phyloP scores from a whole-genome alignment of 306 rosid genomes.

The Castanea sativa region DNA sequence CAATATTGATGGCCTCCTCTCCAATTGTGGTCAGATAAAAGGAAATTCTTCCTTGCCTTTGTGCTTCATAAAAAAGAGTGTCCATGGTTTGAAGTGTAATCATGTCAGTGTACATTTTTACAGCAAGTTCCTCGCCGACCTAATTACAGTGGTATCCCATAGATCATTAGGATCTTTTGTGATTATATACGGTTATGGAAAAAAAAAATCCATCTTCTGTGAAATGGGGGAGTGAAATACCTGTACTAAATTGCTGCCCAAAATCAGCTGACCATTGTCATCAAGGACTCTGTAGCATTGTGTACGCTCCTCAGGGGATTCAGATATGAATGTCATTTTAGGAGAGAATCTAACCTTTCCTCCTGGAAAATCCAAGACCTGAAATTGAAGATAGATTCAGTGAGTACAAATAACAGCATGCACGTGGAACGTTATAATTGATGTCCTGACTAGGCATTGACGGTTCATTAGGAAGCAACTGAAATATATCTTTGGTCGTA shows the following conservation, averaged over 20 bases:
- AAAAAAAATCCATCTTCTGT: background rate
- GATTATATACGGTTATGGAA: background rate
- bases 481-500: background rate
- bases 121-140: slow-evolving; percentile 60
- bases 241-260: slow-evolving; percentile 41
- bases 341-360: slow-evolving; percentile 63
- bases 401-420: background rate
- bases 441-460: background rate
- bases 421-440: background rate
- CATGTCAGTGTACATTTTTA: slow-evolving; percentile 76
- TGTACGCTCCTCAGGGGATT: slow-evolving; percentile 43
- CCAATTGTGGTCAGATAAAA: slow-evolving; percentile 74
- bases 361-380: slow-evolving; percentile 76
- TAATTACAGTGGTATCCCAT: slow-evolving; percentile 21
- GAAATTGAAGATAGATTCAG: slow-evolving; percentile 19
- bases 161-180: slow-evolving; percentile 1
- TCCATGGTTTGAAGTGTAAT: slow-evolving; percentile 88
- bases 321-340: slow-evolving; percentile 54
- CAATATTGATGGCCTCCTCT: slow-evolving; percentile 85
- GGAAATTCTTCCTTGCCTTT: slow-evolving; percentile 92
- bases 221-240: slow-evolving; percentile 30
- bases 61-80: slow-evolving; percentile 81
- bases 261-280: slow-evolving; percentile 51
- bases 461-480: background rate
- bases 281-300: slow-evolving; percentile 80